Conservation (phyloP, 1,284 basidiomycete genomes). For the Sphaerobolus stellatus region DNA sequence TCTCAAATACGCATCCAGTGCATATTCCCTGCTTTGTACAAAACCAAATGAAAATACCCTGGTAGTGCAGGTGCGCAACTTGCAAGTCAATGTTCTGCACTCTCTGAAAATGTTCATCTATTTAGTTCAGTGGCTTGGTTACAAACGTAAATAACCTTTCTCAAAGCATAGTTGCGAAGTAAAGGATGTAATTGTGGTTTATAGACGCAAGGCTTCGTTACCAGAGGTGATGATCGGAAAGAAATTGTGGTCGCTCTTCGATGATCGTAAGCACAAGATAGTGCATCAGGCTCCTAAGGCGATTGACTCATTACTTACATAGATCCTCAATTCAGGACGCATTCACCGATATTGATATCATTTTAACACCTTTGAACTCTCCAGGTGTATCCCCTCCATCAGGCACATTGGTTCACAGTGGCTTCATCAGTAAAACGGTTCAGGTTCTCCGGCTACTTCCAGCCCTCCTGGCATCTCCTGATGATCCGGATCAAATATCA, state of each 20-base stretch:
- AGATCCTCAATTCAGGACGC: slow-evolving; percentile 2
- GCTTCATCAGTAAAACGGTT: slow-evolving; percentile 47
- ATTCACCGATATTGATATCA: slow-evolving; percentile 1
- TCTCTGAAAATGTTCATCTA: background rate
- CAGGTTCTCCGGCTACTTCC: slow-evolving; percentile 13
- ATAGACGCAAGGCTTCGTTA: slow-evolving; percentile 42
- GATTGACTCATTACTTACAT: slow-evolving; percentile 3
- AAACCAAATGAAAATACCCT: slow-evolving; percentile 41
- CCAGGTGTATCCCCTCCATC: slow-evolving; percentile 18
- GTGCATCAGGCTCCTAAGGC: background rate
- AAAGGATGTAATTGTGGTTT: too few species aligned
- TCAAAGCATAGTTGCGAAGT: too few species aligned
- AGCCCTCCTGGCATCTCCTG: background rate
- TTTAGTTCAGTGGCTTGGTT: slow-evolving; percentile 7
- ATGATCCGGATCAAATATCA: too few species aligned
- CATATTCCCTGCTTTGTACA: slow-evolving; percentile 40
- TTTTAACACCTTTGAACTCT: slow-evolving; percentile 1
- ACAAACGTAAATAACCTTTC: too few species aligned
- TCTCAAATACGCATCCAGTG: slow-evolving; percentile 44
- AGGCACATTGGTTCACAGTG: slow-evolving; percentile 41
- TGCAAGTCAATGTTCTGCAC: background rate
- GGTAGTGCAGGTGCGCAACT: slow-evolving; percentile 16
- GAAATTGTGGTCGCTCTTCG: slow-evolving; percentile 46
- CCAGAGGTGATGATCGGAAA: slow-evolving; percentile 40
- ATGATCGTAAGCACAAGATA: slow-evolving; percentile 31